Base-by-base conservation (phyloP, 164 flowering plant genomes). In the Vitis riparia region DNA sequence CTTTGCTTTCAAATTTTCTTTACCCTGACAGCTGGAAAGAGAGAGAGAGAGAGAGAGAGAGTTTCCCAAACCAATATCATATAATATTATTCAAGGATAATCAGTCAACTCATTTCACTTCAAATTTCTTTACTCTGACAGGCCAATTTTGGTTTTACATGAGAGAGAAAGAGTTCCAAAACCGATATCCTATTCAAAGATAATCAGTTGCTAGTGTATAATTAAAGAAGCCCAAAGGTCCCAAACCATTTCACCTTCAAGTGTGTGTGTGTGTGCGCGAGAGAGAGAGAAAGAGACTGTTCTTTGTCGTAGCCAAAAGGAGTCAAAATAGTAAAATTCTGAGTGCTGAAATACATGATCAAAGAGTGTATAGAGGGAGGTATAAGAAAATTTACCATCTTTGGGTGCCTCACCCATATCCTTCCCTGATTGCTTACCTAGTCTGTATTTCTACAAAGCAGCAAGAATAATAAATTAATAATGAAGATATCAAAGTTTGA, bases 361-460 rank as follows among this genome's bases (percentile, higher is more conserved):
- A 53, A n/a, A 53, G 2, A 53, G 15, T n/a, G 15, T 55, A 60
- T 12, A 37, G 44, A 37, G 27, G 57, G 7, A 56, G 32, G 37
- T 48, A 61, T 5, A 60, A 56, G 51, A 72, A 51, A 62, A 67
- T 83, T 53, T 75, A 88, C 92, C 91, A 85, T 88, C 91, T 76
- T 81, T 80, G 57, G 84, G 61, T 50, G 71, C 69, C 30, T 90
- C 91, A 66, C 75, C 74, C 67, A 77, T 59, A 61, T 88, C 95
- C 69, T 81, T 90, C 68, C 87, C 90, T 51, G 91, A 73, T 65
- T 87, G 96, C 82, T 81, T 87, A 27, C 96, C 91, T 62, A 90
- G 71, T 70, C 96, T 80, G 81, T 88, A 90, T 73, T 90, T 90
- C 93, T 90, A 88, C 51, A 55, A 70, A 8, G 30, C 70, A 70